Base-by-base conservation (phyloP, 2,329 filamentous ascomycete species). In the Talaromyces sp. region DNA sequence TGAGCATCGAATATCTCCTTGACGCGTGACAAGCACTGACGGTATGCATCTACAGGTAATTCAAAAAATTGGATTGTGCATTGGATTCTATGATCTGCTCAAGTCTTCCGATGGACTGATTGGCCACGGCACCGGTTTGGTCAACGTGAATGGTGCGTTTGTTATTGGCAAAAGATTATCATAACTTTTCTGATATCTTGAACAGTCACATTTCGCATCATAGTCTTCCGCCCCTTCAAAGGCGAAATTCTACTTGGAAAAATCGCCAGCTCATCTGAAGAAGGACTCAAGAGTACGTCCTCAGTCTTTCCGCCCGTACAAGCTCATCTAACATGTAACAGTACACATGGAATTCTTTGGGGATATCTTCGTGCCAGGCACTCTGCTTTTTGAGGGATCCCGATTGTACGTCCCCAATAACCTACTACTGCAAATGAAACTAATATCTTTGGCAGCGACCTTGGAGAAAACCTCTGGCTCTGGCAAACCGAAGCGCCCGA, bases 171-270 rank as follows among this genome's bases (percentile, higher is more conserved):
- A 43, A 39, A 45, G n/a, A 17, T 49, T 2, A 43, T 2, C 3
- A 31, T 39, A 6, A 13, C 13, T 54, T 61, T 22, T 19, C 63
- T 27, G 52, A 61, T 62, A 69, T 17, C 10, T 43, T 47, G 35
- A 13, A 19, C 69, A 95, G 94, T 96, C 59, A 93, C 96, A 75
- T 99, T 98, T 73, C 90, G 93, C 25, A 84, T 99, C 74, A 85
- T 97, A 19, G 93, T 99, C 35, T 99, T 98, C 77, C 89, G 95
- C 27, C 95, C 95, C 0, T 98, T 97, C 82, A 96, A 96, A 75
- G 92, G 92, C 57, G 95, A 99, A 76, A 92, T 97, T 66, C 85
- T 99, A 72, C 84, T 91, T 52, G 95, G 91, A 17, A 89, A 88
- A 69, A 97, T 99, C 77, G 89, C 89, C 68, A 89, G 87, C 69